Base-by-base conservation (phyloP, 2,329 filamentous ascomycete species). In the Talaromyces amestolkiae region DNA sequence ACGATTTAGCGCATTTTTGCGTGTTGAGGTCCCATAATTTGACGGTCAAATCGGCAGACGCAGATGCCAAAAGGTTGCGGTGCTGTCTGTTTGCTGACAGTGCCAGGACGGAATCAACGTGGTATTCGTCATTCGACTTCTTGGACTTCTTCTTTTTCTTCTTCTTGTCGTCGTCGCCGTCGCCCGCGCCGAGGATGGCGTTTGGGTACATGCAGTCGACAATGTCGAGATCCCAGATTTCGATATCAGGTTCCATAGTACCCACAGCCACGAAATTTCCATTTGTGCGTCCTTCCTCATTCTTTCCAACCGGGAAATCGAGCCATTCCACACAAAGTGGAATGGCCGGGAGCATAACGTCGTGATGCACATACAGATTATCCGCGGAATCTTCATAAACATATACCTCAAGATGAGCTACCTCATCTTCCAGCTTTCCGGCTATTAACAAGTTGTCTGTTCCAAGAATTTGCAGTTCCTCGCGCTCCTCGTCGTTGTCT, bases 191-290 rank as follows among this genome's bases (percentile, higher is more conserved):
- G 5, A 99, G 87, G 69, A 99, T 96, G 10, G 94, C 93, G 75
- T 97, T 96, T 24, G 95, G 95, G 75, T 97, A 99, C 91, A 99
- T 96, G 87, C 91, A 91, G 81, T 99, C 95, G 61, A 99, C 88
- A 8, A 93, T 90, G 76, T 99, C 95, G 62, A 99, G 84, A 75
- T 99, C 93, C 95, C 95, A 99, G 63, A 99, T 89, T 82, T 99
- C 95, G 71, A 99, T 99, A 74, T 99, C 95, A 1, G 95, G 94
- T 75, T 98, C 94, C 88, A 98, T 97, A 4, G 95, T 98, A 65
- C 93, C 95, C 43, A 99, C 87, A 5, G 95, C 95, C 24, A 97
- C 93, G 71, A 94, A 97, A 81, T 97, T 99, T 64, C 91, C 95
- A 59, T 84, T 86, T 27, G 86, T 84, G 69, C 91, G 87, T 67